Base-by-base conservation (phyloP, 805 yeast species). In the Kregervanrija delftensis region DNA sequence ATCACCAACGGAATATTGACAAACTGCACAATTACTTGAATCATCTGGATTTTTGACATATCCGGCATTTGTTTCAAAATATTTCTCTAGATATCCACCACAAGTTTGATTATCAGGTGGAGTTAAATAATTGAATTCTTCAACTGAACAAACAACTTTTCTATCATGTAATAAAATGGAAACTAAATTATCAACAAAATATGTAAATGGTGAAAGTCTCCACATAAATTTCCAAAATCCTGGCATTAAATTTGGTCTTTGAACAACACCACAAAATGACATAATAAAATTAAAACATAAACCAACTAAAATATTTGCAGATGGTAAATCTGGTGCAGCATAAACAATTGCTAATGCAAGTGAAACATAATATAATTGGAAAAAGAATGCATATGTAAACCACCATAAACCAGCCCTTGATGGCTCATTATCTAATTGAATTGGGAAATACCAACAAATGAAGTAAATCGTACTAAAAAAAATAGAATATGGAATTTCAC, bases 171-270 rank as follows among this genome's bases (percentile, higher is more conserved):
- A 69, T 30, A 60, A 64, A 32, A 66, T 69, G 39, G 79, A 67
- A 49, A 83, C 68, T 42, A 76, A 69, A 35, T 53, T 54, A 49
- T 77, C 80, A 47, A 86, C 68, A 58, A 83, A 77, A 58, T 87
- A 86, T 1, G 91, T 83, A 64, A 74, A 74, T 12, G 85, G 95
- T 16, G 86, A 81, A 16, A 71, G 72, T 52, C 83, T 75, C 74
- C 83, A 81, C 89, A 87, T 83, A 61, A 82, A 86, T 39, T 74
- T 78, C 93, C 93, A 86, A 70, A 86, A 86, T 2, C 85, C 79
- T 10, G 93, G 93, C 79, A 85, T 74, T 43, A 70, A 65, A 5
- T 49, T 36, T 8, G 64, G 65, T 16, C 81, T 78, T 54, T 81
- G 86, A 46, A 81, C 67, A 45, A 83, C 82, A 67, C 90, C 88